Percentiles rank a stretch among this genome's conserved stretches.
These are phyloP conservation scores for Metschnikowia rubicola DNA, from an alignment of 805 yeast genomes.

Conservation along the genomic window DNA sequence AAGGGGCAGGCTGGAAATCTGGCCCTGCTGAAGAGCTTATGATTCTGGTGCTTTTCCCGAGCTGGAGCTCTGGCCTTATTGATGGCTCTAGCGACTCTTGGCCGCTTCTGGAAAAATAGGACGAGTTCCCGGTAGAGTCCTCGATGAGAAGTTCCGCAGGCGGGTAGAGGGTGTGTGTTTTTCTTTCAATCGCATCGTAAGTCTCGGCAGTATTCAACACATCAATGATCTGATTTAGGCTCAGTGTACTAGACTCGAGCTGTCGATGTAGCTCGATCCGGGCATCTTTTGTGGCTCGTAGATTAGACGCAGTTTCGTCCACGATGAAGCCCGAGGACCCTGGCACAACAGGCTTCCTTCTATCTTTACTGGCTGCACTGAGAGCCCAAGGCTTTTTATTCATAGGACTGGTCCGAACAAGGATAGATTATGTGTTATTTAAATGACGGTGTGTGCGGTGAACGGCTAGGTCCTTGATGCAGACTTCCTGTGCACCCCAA, in stretches of 20 bases:
- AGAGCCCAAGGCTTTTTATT: slow-evolving; percentile 29
- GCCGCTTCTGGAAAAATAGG: slow-evolving; percentile 4
- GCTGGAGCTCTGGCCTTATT: slow-evolving; percentile 8
- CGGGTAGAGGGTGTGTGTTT: slow-evolving; percentile 40
- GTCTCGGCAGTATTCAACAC: slow-evolving; percentile 32
- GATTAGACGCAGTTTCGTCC: slow-evolving; percentile 27
- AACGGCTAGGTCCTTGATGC: no score
- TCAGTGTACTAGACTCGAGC: slow-evolving; percentile 4
- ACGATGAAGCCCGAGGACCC: slow-evolving; percentile 54
- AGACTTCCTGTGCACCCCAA: no score
- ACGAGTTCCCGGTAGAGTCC: slow-evolving; percentile 3
- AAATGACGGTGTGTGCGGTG: no score
- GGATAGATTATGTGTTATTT: no score
- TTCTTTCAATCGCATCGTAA: slow-evolving; percentile 36
- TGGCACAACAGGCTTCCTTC: slow-evolving; percentile 33
- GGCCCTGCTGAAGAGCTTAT: no score
- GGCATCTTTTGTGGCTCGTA: slow-evolving; percentile 35
- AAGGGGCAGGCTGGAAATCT: no score
- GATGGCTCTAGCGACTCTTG: slow-evolving; percentile 2
- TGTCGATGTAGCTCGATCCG: slow-evolving; percentile 25
- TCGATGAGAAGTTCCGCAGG: slow-evolving; percentile 1
- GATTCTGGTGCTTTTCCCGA: slow-evolving; percentile 3
- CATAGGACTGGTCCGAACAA: not conserved
- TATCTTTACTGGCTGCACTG: slow-evolving; percentile 27
- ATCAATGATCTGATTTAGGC: slow-evolving; percentile 13